Conservation (phyloP, 768 basidiomycete genomes). For the Rhodotorula graminis region DNA sequence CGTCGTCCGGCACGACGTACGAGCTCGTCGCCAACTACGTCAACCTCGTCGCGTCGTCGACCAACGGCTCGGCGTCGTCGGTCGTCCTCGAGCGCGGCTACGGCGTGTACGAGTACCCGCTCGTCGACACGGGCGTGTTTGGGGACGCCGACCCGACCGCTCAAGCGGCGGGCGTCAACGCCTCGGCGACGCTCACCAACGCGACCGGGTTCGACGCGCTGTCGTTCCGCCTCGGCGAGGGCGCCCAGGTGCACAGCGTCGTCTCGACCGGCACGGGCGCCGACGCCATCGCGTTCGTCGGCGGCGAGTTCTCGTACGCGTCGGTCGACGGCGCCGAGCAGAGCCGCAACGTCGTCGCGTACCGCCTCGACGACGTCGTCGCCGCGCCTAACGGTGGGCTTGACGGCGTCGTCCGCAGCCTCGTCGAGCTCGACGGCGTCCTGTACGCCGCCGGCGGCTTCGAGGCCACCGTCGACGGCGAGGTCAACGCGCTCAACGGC, state of each 20-base stretch:
- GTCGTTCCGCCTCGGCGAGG: conserved; percentile 21
- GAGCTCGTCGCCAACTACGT: conserved; percentile 80
- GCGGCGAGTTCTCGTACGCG: conserved; percentile 65
- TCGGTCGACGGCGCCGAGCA: conserved; percentile 50
- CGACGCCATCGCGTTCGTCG: conserved; percentile 45
- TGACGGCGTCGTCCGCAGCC: conserved; percentile 68
- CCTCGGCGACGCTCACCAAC: conserved; percentile 19
- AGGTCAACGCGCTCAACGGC: conserved; percentile 59
- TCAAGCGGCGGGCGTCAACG: conserved; percentile 12
- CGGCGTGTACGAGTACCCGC: conserved; percentile 86
- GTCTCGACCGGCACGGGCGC: conserved; percentile 1
- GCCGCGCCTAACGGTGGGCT: conserved; percentile 64
- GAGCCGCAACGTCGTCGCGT: conserved; percentile 65
- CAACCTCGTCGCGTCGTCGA: conserved; percentile 67
- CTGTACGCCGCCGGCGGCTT: conserved; percentile 88
- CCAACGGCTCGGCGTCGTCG: conserved; percentile 26
- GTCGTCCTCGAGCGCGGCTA: conserved; percentile 55
- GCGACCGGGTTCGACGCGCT: conserved; percentile 41
- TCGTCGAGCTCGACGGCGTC: conserved; percentile 54
- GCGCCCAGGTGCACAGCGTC: conserved; percentile 17
- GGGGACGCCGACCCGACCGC: conserved; percentile 39
- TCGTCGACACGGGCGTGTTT: conserved; percentile 49
- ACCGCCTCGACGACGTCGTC: conserved; percentile 54
- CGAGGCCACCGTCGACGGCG: conserved; percentile 65
- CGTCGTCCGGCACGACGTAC: conserved; percentile 63